phyloP scores from a whole-genome alignment of 2,329 filamentous ascomycete genomes.

The Hymenoscyphus fructigenus region DNA sequence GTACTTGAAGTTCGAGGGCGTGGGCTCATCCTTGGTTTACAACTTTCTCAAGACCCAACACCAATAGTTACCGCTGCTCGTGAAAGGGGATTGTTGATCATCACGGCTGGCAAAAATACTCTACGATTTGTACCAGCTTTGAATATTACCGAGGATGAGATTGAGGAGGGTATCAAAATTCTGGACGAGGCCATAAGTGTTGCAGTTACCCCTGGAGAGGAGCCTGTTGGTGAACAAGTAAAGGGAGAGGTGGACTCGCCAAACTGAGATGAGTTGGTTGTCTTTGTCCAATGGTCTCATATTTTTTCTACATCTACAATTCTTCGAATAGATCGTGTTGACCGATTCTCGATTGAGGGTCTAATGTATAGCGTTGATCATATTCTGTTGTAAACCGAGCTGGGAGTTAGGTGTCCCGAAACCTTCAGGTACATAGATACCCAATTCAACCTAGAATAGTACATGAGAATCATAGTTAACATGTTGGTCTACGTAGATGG shows the following conservation, averaged over 20 bases:
- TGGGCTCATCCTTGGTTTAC: slow-evolving; percentile 83
- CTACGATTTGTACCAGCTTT: slow-evolving; percentile 88
- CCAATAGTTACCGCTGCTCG: slow-evolving; percentile 80
- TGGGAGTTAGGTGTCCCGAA: not conserved
- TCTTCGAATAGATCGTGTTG: not conserved
- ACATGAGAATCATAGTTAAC: no score
- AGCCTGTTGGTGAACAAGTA: slow-evolving; percentile 24
- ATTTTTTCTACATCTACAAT: not conserved
- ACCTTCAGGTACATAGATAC: not conserved
- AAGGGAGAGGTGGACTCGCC: slow-evolving; percentile 32
- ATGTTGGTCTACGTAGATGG: no score
- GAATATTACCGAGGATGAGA: slow-evolving; percentile 76
- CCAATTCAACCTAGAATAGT: not conserved
- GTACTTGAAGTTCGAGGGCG: slow-evolving; percentile 78
- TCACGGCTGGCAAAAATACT: slow-evolving; percentile 91
- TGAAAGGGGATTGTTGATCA: slow-evolving; percentile 83
- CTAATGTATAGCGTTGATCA: not conserved
- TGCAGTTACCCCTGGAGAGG: slow-evolving; percentile 18
- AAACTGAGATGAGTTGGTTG: slow-evolving; percentile 16
- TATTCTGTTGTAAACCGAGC: not conserved
- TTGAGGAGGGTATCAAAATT: slow-evolving; percentile 73
- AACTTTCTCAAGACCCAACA: slow-evolving; percentile 71
- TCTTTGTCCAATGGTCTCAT: not conserved
- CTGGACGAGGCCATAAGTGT: slow-evolving; percentile 62
- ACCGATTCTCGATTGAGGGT: not conserved